phyloP scores from a whole-genome alignment of 116 monocot genomes.

The Papilionanthe hybrid region DNA sequence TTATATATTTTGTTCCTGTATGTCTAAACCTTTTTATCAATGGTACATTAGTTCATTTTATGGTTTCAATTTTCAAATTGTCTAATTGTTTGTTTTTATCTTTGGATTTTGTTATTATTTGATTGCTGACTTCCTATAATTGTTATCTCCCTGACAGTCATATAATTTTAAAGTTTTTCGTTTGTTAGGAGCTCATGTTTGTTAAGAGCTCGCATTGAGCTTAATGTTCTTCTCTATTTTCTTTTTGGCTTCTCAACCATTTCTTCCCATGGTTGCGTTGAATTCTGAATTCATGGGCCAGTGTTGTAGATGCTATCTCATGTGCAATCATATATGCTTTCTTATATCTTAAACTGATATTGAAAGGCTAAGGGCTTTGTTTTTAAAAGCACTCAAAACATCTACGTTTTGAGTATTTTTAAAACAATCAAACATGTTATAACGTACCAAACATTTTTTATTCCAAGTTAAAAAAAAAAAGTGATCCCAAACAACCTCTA shows the following conservation, averaged over 20 bases:
- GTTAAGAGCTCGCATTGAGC: neutral
- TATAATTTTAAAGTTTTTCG: neutral
- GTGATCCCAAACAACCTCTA: too few species aligned
- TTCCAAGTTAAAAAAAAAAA: too few species aligned
- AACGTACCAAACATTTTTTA: too few species aligned
- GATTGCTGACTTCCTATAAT: neutral
- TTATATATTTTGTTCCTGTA: neutral
- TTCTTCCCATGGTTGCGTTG: neutral
- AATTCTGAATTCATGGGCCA: neutral
- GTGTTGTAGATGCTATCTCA: neutral
- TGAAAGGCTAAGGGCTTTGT: neutral
- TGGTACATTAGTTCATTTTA: neutral
- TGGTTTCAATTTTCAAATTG: neutral
- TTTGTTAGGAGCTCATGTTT: neutral
- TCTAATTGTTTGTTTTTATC: neutral
- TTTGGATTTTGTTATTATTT: neutral
- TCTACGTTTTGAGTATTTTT: too few species aligned
- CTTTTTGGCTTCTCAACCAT: neutral
- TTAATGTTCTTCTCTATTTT: neutral
- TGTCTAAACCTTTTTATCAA: neutral
- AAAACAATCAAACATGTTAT: too few species aligned
- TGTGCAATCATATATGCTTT: neutral
- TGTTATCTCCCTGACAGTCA: neutral
- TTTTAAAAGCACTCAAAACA: too few species aligned
- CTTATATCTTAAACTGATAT: neutral